A percentile compares a stretch with the other conserved stretches of the same genome.
Evolutionary conservation across 495 filamentous ascomycete species (phyloP).

Genomic region (Aspergillus bridgeri): DNA sequence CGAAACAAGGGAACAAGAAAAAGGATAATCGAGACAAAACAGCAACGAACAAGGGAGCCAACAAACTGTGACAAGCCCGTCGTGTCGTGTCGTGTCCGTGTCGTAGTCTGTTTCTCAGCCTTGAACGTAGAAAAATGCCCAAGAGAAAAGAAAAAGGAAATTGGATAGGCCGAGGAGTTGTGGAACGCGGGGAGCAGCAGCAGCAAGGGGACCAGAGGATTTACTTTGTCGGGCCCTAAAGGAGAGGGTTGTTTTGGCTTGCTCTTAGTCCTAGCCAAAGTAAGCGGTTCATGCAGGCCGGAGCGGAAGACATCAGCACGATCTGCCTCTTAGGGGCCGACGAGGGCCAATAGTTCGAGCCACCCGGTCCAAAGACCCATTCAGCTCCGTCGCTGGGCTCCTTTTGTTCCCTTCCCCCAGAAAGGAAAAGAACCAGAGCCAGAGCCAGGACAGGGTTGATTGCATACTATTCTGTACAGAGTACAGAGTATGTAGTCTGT

Average conservation of each 20-base stretch:
- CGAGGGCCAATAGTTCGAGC: constrained; percentile 24
- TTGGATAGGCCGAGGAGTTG: constrained; percentile 16
- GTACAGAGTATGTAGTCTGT: too few relatives aligned
- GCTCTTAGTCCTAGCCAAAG: constrained; percentile 1
- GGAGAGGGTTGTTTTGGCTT: not conserved
- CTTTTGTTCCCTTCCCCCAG: not conserved
- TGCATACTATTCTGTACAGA: too few relatives aligned
- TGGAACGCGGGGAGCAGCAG: constrained; percentile 36
- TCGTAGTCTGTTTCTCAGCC: not conserved
- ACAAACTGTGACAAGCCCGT: not conserved
- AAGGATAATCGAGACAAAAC: not conserved
- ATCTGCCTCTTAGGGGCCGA: constrained; percentile 23
- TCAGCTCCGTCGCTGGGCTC: not conserved
- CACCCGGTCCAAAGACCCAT: constrained; percentile 5
- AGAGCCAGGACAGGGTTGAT: too few relatives aligned
- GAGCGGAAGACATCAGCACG: constrained; percentile 21
- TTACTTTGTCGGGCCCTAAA: not conserved
- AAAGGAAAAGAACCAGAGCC: not conserved
- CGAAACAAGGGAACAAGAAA: not conserved
- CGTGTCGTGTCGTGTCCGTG: not conserved
- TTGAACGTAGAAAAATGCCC: constrained; percentile 2
- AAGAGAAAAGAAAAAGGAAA: constrained; percentile 1
- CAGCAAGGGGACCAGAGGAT: constrained; percentile 32
- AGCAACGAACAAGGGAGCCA: not conserved
- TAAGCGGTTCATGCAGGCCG: constrained; percentile 24